Percentiles rank a stretch among this genome's conserved stretches.
These are phyloP conservation scores for Suillus tomentosus DNA, from an alignment of 768 basidiomycete genomes.

Conservation along the genomic window DNA sequence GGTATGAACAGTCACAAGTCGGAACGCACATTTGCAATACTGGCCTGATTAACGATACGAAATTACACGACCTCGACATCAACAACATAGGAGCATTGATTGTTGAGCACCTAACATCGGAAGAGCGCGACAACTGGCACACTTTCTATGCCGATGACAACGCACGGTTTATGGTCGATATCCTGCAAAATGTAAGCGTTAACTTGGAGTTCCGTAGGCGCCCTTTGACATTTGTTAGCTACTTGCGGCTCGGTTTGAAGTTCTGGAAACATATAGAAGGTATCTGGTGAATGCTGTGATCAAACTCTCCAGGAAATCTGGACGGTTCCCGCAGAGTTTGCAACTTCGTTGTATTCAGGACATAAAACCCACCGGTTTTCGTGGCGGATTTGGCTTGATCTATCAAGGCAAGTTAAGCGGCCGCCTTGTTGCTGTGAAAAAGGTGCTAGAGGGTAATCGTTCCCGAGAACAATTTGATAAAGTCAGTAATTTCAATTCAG, in stretches of 20 bases:
- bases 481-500: slow-evolving; percentile 16
- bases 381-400: slow-evolving; percentile 27
- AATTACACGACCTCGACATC: slow-evolving; percentile 23
- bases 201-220: background rate
- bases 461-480: slow-evolving; percentile 16
- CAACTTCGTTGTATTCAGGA: slow-evolving; percentile 14
- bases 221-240: slow-evolving; percentile 20
- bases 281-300: slow-evolving; percentile 23
- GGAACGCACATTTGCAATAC: slow-evolving; percentile 28
- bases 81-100: slow-evolving; percentile 22
- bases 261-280: slow-evolving; percentile 22
- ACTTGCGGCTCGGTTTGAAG: slow-evolving; percentile 20
- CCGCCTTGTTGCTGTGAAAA: slow-evolving; percentile 34
- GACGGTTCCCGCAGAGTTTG: slow-evolving; percentile 21
- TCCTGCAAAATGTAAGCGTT: slow-evolving; percentile 28
- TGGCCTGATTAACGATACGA: slow-evolving; percentile 20
- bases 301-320: slow-evolving; percentile 21
- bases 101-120: slow-evolving; percentile 3
- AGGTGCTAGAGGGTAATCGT: background rate
- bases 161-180: slow-evolving; percentile 20
- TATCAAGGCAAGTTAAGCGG: slow-evolving; percentile 20
- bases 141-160: slow-evolving; percentile 5
- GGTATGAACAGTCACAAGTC: slow-evolving; percentile 5
- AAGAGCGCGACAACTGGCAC: background rate
- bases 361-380: slow-evolving; percentile 15